Evolutionary conservation across 1,284 basidiomycete genomes (phyloP), one percentile per base, ranked within the genome.

Genomic region (Ustilago crameri): DNA sequence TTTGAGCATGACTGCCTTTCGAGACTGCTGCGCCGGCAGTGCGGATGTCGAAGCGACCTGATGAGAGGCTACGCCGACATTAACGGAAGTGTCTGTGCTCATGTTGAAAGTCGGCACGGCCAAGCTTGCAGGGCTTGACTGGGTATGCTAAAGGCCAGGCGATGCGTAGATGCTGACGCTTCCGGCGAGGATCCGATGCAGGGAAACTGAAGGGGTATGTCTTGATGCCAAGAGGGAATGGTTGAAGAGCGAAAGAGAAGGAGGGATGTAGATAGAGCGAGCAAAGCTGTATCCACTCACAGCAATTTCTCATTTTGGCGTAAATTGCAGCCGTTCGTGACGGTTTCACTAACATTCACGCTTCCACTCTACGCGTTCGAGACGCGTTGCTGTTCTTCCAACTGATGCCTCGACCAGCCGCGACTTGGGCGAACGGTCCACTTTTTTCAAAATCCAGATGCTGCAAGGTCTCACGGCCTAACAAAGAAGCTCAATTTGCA

Each of bases 1-100:
- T 44, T 77, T 81, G 59, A 81, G 69, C 53, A 80, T 69, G 20
- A 81, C 58, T 2, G 79, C 79, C 22, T 62, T 61, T 26, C 63
- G 53, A 17, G 59, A 51, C n/a, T 51, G 58, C 14, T 22, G 38
- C 32, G 34, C 32, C 14, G 55, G 30, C 5, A 38, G 27, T 22
- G 45, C 20, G 0, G 58, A 59, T 4, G 58, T 35, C 35, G 53
- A 58, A 22, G 50, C 53, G 17, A 40, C 20, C 12, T 35, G 35
- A 22, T 20, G 46, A 40, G 42, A 40, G 41, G 51, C 27, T 22
- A 46, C 38, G 15, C 32, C 14, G 52, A 32, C 3, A 20, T 10
- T 32, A 9, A 15, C 35, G 37, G 41, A 34, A 9, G 41, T 35
- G 2, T 45, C 35, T 34, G 30, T 9, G 44, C 34, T 34, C 45